A percentile compares a stretch with the other conserved stretches of the same genome.
These are phyloP conservation scores for Kalaharituber pfeilii DNA, from an alignment of 2,329 filamentous ascomycete genomes.

Conservation along the genomic window DNA sequence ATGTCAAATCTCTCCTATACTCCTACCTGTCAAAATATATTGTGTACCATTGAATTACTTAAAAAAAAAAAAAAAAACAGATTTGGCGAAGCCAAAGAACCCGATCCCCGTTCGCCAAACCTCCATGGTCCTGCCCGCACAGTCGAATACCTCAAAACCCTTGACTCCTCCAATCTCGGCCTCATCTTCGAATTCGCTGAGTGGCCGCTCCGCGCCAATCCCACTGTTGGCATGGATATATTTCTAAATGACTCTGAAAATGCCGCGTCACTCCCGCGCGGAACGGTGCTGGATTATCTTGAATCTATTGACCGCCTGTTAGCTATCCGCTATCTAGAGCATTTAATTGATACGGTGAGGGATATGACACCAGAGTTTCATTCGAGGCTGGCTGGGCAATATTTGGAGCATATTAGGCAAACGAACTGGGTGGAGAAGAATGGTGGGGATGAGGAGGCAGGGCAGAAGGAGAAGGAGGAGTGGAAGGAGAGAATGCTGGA, in stretches of 20 bases:
- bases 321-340: constrained; percentile 70
- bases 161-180: constrained; percentile 75
- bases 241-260: constrained; percentile 91
- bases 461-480: constrained; percentile 29
- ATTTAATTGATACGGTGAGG: constrained; percentile 72
- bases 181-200: constrained; percentile 79
- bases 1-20: not conserved
- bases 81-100: constrained; percentile 23
- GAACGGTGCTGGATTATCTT: constrained; percentile 58
- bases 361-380: constrained; percentile 77
- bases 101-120: constrained; percentile 26
- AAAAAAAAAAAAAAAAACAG: constrained; percentile 4
- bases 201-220: constrained; percentile 62
- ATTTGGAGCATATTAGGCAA: constrained; percentile 28
- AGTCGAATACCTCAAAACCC: constrained; percentile 72
- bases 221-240: constrained; percentile 70
- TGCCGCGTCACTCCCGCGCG: constrained; percentile 69
- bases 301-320: constrained; percentile 49
- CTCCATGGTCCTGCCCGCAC: constrained; percentile 71
- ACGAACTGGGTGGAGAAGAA: constrained; percentile 24
- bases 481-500: constrained; percentile 45
- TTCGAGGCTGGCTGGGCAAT: constrained; percentile 60
- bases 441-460: constrained; percentile 28
- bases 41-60: constrained; percentile 26
- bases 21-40: too few relatives aligned